A percentile compares a stretch with the other conserved stretches of the same genome.
These are phyloP conservation scores for Pleurotus tuber-regium DNA, from an alignment of 768 basidiomycete species.

Conservation along the genomic window DNA sequence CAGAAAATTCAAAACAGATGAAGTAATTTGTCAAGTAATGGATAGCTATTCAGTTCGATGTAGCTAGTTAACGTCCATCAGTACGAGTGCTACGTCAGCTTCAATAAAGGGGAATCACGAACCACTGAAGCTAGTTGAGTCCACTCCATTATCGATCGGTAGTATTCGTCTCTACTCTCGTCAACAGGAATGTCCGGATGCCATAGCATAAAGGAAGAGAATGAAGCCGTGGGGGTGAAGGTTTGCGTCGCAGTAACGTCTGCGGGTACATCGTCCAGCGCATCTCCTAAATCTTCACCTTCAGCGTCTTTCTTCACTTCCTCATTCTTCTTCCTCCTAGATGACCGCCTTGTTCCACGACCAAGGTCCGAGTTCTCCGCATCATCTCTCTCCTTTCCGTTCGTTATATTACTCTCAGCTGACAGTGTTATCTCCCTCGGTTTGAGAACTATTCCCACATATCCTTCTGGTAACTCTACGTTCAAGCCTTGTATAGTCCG, in stretches of 20 bases:
- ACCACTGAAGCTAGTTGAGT: conserved; percentile 63
- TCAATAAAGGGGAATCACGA: conserved; percentile 16
- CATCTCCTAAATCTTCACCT: conserved; percentile 21
- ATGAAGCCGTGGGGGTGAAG: conserved; percentile 50
- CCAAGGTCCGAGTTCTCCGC: conserved; percentile 18
- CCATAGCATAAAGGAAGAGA: conserved; percentile 74
- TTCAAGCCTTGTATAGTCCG: conserved; percentile 67
- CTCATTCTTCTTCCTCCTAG: conserved; percentile 24
- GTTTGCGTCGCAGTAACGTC: conserved; percentile 22
- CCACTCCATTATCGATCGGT: conserved; percentile 71
- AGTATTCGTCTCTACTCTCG: conserved; percentile 69
- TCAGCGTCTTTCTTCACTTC: conserved; percentile 26
- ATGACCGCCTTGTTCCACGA: conserved; percentile 26
- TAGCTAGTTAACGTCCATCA: neutral
- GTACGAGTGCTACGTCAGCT: neutral
- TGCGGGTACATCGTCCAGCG: conserved; percentile 25
- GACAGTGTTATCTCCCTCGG: conserved; percentile 1
- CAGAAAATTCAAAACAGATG: no score
- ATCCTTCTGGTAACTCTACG: conserved; percentile 62
- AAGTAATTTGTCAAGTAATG: no score
- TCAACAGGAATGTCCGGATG: conserved; percentile 70
- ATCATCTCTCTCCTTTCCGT: conserved; percentile 12
- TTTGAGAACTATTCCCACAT: conserved; percentile 59
- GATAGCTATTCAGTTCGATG: neutral
- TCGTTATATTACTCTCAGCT: conserved; percentile 1